phyloP scores from a whole-genome alignment of 179 eudicot genomes.

The Camellia oleifera region DNA sequence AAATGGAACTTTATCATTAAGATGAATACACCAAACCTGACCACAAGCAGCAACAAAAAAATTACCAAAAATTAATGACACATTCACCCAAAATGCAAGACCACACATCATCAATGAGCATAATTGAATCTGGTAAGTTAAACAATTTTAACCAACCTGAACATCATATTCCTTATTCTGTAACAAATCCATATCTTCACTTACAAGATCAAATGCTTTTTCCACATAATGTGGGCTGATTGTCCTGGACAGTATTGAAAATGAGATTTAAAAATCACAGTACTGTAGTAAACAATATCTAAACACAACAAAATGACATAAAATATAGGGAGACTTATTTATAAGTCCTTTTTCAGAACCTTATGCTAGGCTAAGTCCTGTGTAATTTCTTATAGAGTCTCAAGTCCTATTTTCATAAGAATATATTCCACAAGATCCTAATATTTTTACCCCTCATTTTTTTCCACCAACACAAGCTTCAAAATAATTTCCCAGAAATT shows the following conservation, averaged over 20 bases:
- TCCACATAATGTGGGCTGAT: conserved; percentile 52
- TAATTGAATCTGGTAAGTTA: not conserved
- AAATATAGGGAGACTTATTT: not conserved
- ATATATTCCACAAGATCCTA: no score
- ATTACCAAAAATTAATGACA: not conserved
- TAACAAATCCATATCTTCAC: conserved; percentile 43
- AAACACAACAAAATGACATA: not conserved
- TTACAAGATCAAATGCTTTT: conserved; percentile 55
- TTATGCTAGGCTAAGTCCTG: no score
- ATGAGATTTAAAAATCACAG: not conserved
- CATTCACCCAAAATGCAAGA: conserved; percentile 6
- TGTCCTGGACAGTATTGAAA: conserved; percentile 35
- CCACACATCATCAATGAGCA: not conserved
- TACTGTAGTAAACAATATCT: not conserved
- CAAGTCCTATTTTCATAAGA: no score
- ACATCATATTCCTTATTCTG: conserved; percentile 54
- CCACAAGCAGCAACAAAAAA: conserved; percentile 11
- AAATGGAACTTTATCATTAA: conserved; percentile 70
- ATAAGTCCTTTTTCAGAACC: no score
- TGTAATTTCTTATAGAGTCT: no score
- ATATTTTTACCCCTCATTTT: no score
- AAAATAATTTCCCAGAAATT: no score
- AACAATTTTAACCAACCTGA: conserved; percentile 48
- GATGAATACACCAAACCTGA: conserved; percentile 88
- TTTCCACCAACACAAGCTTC: no score